Evolutionary conservation across 768 basidiomycete species (phyloP).

Genomic region (Podaxis mareebaensis): DNA sequence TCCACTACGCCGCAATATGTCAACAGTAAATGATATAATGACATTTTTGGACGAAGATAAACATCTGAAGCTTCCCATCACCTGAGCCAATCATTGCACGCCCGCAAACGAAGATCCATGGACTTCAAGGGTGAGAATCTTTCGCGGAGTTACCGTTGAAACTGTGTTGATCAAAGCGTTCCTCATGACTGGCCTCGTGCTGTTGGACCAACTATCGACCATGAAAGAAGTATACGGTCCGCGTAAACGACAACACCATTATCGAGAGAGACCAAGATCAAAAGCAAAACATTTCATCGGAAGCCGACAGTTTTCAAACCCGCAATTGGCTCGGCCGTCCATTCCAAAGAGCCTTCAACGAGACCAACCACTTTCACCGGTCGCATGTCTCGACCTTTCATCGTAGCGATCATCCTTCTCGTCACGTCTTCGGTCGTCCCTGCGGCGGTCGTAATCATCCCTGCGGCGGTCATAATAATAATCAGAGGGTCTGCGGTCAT

Average conservation of each 20-base stretch:
- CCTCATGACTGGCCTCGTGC: slow-evolving; percentile 34
- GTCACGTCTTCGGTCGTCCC: slow-evolving; percentile 80
- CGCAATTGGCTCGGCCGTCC: slow-evolving; percentile 24
- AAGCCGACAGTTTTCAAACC: slow-evolving; percentile 28
- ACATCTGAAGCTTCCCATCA: neutral
- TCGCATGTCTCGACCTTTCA: slow-evolving; percentile 73
- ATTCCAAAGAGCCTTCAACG: slow-evolving; percentile 55
- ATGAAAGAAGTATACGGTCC: slow-evolving; percentile 54
- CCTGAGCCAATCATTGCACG: neutral
- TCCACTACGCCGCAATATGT: slow-evolving; percentile 5
- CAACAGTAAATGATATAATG: neutral
- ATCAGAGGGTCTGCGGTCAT: slow-evolving; percentile 83
- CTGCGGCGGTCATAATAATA: slow-evolving; percentile 86
- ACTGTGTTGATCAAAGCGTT: slow-evolving; percentile 20
- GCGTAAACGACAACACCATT: slow-evolving; percentile 55
- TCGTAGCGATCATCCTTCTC: slow-evolving; percentile 84
- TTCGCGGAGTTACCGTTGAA: slow-evolving; percentile 18
- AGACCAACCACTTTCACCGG: slow-evolving; percentile 78
- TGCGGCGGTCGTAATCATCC: slow-evolving; percentile 69
- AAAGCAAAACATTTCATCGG: slow-evolving; percentile 37
- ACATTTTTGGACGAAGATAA: neutral
- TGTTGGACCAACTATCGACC: slow-evolving; percentile 43
- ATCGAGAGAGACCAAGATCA: slow-evolving; percentile 51
- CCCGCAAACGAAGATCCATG: slow-evolving; percentile 1
- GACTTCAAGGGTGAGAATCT: slow-evolving; percentile 12